These are phyloP conservation scores for Myriosclerotinia duriaeana DNA, from an alignment of 2,329 filamentous ascomycete genomes.

Conservation along the genomic window DNA sequence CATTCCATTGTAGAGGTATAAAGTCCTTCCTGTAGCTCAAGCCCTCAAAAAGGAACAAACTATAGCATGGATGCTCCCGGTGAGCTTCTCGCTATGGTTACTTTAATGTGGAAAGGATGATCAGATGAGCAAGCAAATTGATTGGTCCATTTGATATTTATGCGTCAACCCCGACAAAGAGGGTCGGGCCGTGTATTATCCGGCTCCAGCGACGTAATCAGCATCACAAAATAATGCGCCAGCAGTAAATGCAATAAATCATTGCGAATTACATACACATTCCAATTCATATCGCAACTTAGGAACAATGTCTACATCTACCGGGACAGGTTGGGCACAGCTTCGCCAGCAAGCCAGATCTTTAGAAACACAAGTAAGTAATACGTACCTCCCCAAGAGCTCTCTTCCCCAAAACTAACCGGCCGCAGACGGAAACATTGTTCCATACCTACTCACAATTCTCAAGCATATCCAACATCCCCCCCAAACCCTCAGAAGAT, in stretches of 20 bases:
- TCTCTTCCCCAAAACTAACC: conserved; percentile 4
- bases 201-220: conserved; percentile 22
- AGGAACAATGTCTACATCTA: conserved; percentile 29
- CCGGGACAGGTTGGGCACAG: conserved; percentile 74
- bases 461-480: conserved; percentile 74
- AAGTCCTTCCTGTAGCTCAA: background rate
- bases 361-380: conserved; percentile 78
- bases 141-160: conserved; percentile 11
- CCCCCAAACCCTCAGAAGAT: conserved; percentile 80
- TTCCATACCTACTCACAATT: conserved; percentile 91
- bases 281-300: background rate
- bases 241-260: conserved; percentile 4
- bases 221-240: conserved; percentile 13
- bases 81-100: background rate
- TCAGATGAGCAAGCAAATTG: background rate
- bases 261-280: background rate
- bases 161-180: conserved; percentile 8
- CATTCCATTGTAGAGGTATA: background rate
- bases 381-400: background rate
- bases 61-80: background rate
- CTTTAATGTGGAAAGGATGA: background rate
- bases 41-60: background rate
- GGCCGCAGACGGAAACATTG: conserved; percentile 24
- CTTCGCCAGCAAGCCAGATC: conserved; percentile 85
- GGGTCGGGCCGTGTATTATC: conserved; percentile 19